phyloP scores from a whole-genome alignment of 2,329 filamentous ascomycete species.

The Pseudodiploospora longispora region DNA sequence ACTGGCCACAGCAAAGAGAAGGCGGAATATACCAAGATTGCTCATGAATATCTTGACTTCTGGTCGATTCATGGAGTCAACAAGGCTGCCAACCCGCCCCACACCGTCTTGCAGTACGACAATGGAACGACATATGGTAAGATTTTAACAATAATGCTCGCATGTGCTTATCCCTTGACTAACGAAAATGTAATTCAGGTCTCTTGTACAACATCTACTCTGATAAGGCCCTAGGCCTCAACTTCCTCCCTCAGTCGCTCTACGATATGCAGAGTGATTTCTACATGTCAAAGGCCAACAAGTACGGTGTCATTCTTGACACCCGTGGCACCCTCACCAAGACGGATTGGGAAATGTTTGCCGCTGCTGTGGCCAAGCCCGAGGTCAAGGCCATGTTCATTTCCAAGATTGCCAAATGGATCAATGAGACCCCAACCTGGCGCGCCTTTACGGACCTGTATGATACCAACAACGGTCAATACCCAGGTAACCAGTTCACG shows the following conservation, averaged over 20 bases:
- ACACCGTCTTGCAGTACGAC: slow-evolving; percentile 73
- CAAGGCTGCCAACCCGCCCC: slow-evolving; percentile 48
- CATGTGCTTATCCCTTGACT: background rate
- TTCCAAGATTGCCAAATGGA: slow-evolving; percentile 60
- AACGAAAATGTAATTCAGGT: slow-evolving; percentile 5
- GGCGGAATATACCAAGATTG: slow-evolving; percentile 53
- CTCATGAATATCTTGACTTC: slow-evolving; percentile 59
- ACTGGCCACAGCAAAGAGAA: slow-evolving; percentile 50
- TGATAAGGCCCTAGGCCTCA: slow-evolving; percentile 68
- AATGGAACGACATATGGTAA: slow-evolving; percentile 43
- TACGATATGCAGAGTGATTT: slow-evolving; percentile 72
- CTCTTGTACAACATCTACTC: slow-evolving; percentile 74
- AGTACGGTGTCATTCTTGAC: slow-evolving; percentile 78
- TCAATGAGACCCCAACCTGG: slow-evolving; percentile 65
- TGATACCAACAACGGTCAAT: slow-evolving; percentile 62
- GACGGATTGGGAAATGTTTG: slow-evolving; percentile 80
- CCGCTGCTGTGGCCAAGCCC: slow-evolving; percentile 62
- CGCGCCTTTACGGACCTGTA: slow-evolving; percentile 71
- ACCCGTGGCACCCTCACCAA: slow-evolving; percentile 76
- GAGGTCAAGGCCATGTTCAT: slow-evolving; percentile 59
- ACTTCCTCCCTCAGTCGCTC: slow-evolving; percentile 64
- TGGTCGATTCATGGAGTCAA: slow-evolving; percentile 69
- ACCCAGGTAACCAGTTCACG: slow-evolving; percentile 59
- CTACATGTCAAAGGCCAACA: slow-evolving; percentile 63
- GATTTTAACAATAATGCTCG: background rate